phyloP scores from a whole-genome alignment of 1,139 yeast species.

The Taphrina betulina region DNA sequence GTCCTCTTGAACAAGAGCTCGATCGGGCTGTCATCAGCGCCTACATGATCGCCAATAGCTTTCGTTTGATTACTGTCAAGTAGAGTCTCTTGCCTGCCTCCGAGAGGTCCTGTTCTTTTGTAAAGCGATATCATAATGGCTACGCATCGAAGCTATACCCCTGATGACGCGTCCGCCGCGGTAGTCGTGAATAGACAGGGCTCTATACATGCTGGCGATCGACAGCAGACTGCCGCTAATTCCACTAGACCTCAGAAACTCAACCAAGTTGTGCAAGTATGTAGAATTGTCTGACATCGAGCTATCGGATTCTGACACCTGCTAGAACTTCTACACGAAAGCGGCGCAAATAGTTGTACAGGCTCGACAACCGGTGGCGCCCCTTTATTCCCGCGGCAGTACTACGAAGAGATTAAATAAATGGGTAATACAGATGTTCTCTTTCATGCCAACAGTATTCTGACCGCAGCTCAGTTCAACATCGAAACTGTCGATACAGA shows the following conservation, averaged over 20 bases:
- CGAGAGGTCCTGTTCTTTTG: too few species aligned
- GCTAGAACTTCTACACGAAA: constrained; percentile 65
- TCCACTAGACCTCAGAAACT: constrained; percentile 41
- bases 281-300: constrained; percentile 29
- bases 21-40: too few species aligned
- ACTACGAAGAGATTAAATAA: constrained; percentile 16
- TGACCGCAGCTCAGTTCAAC: constrained; percentile 53
- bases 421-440: constrained; percentile 19
- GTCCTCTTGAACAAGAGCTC: too few species aligned
- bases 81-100: too few species aligned
- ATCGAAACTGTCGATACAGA: constrained; percentile 56
- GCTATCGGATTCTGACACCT: background rate
- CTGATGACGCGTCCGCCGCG: too few species aligned
- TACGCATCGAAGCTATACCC: too few species aligned
- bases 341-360: constrained; percentile 62
- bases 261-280: constrained; percentile 47
- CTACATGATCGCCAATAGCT: too few species aligned
- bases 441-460: background rate
- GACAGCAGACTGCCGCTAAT: too few species aligned
- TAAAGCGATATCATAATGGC: too few species aligned
- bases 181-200: too few species aligned
- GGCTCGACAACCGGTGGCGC: constrained; percentile 43
- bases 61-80: too few species aligned
- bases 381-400: constrained; percentile 34
- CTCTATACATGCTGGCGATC: too few species aligned